Percentiles rank a stretch among this genome's conserved stretches.
These are phyloP conservation scores for Candida pseudoglaebosa DNA, from an alignment of 805 yeast genomes.

Conservation along the genomic window DNA sequence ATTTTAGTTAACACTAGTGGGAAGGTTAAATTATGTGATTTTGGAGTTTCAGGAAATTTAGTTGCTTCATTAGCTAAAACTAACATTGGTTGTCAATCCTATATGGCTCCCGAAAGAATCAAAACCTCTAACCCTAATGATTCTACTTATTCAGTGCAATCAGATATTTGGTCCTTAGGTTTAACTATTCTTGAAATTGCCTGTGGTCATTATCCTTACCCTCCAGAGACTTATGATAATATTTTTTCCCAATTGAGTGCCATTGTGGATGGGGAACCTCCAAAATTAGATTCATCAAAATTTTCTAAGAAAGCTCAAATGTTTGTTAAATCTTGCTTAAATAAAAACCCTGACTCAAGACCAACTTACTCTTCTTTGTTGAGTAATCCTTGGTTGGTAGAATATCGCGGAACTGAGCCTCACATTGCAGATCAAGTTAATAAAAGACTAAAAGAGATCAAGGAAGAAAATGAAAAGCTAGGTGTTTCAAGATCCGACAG, in stretches of 20 bases:
- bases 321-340: slow-evolving; percentile 73
- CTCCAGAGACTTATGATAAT: slow-evolving; percentile 86
- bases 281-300: slow-evolving; percentile 58
- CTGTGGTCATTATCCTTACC: slow-evolving; percentile 91
- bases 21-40: slow-evolving; percentile 89
- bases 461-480: slow-evolving; percentile 7
- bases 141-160: slow-evolving; percentile 82
- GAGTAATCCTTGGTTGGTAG: slow-evolving; percentile 78
- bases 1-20: slow-evolving; percentile 79
- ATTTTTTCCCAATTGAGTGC: slow-evolving; percentile 92
- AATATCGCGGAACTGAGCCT: slow-evolving; percentile 37
- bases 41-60: slow-evolving; percentile 92
- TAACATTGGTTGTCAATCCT: slow-evolving; percentile 95
- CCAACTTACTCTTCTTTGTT: slow-evolving; percentile 77
- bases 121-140: slow-evolving; percentile 70
- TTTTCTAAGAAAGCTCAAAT: slow-evolving; percentile 76
- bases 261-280: slow-evolving; percentile 96
- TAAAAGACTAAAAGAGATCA: slow-evolving; percentile 12
- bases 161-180: slow-evolving; percentile 95
- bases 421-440: slow-evolving; percentile 28
- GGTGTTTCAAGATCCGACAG: slow-evolving; percentile 15
- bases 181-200: slow-evolving; percentile 86
- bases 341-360: slow-evolving; percentile 74
- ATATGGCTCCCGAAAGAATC: slow-evolving; percentile 98
- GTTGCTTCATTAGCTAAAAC: slow-evolving; percentile 95